Conservation (phyloP, 2,329 filamentous ascomycete genomes). For the Scopulariopsis brevicaulis region DNA sequence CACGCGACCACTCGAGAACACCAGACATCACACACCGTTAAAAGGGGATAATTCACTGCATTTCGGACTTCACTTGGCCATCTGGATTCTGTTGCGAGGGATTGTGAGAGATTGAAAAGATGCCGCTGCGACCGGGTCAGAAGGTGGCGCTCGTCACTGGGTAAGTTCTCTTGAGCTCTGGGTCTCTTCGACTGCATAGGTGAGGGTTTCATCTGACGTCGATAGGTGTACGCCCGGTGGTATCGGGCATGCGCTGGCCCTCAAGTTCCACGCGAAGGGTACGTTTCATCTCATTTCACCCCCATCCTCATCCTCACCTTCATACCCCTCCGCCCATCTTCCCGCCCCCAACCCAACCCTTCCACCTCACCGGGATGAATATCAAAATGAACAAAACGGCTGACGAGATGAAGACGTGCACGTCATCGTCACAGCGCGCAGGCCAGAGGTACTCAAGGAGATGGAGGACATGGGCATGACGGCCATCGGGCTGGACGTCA, state of each 20-base stretch:
- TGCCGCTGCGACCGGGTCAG: constrained; percentile 12
- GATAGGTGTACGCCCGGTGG: constrained; percentile 45
- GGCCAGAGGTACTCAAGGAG: constrained; percentile 31
- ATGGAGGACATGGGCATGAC: constrained; percentile 35
- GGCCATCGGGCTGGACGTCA: constrained; percentile 41
- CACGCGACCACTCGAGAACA: too few relatives aligned
- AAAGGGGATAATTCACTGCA: too few relatives aligned
- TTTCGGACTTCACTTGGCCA: too few relatives aligned
- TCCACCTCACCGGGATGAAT: background rate
- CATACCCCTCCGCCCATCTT: constrained; percentile 15
- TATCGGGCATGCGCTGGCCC: constrained; percentile 41
- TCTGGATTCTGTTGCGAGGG: background rate
- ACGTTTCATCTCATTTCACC: constrained; percentile 1
- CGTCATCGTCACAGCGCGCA: constrained; percentile 46
- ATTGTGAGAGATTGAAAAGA: background rate
- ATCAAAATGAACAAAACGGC: too few relatives aligned
- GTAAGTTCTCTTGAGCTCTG: constrained; percentile 17
- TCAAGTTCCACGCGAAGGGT: constrained; percentile 42
- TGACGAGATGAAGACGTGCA: constrained; percentile 26
- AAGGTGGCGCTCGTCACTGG: constrained; percentile 39
- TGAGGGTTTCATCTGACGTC: background rate
- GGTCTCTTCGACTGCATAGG: background rate
- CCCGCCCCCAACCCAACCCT: constrained; percentile 19
- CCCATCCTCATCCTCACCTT: background rate
- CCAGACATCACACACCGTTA: too few relatives aligned